Conservation (phyloP, 2,329 filamentous ascomycete species). For the Hypoxylon sp. region DNA sequence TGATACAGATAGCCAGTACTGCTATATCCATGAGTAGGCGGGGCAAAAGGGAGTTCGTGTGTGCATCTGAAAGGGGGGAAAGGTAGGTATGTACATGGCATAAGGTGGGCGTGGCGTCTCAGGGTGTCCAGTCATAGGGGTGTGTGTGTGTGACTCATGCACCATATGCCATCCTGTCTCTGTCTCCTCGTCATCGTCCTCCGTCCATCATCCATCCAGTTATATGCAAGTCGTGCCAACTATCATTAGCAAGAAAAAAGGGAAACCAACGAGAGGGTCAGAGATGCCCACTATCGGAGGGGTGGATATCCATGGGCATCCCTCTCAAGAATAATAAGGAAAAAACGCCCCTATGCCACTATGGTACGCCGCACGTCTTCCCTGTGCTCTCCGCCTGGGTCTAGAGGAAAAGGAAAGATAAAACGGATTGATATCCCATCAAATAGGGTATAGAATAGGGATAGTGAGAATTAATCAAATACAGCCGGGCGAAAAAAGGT, state of each 20-base stretch:
- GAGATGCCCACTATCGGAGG: constrained; percentile 8
- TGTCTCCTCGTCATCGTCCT: constrained; percentile 15
- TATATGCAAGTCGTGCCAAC: constrained; percentile 44
- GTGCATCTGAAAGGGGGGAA: background rate
- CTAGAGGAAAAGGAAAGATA: constrained; percentile 23
- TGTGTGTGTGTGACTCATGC: constrained; percentile 24
- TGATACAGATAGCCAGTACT: constrained; percentile 33
- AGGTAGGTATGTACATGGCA: constrained; percentile 36
- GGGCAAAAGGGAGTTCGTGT: constrained; percentile 7
- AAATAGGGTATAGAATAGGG: constrained; percentile 40
- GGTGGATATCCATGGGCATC: constrained; percentile 34
- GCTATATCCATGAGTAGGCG: constrained; percentile 30
- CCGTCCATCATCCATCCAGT: constrained; percentile 37
- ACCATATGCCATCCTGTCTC: constrained; percentile 14
- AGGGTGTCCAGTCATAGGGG: constrained; percentile 14
- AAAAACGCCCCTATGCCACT: constrained; percentile 34
- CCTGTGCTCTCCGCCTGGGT: constrained; percentile 16
- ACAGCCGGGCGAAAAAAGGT: background rate
- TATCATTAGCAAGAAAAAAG: constrained; percentile 29
- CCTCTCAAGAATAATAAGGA: constrained; percentile 5
- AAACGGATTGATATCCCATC: constrained; percentile 22
- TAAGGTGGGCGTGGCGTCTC: constrained; percentile 6
- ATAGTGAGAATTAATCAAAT: constrained; percentile 34
- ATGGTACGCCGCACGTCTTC: constrained; percentile 31
- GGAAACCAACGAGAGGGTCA: constrained; percentile 21